Evolutionary conservation across 2,329 filamentous ascomycete genomes (phyloP).

Genomic region (Tolypocladium tropicale): DNA sequence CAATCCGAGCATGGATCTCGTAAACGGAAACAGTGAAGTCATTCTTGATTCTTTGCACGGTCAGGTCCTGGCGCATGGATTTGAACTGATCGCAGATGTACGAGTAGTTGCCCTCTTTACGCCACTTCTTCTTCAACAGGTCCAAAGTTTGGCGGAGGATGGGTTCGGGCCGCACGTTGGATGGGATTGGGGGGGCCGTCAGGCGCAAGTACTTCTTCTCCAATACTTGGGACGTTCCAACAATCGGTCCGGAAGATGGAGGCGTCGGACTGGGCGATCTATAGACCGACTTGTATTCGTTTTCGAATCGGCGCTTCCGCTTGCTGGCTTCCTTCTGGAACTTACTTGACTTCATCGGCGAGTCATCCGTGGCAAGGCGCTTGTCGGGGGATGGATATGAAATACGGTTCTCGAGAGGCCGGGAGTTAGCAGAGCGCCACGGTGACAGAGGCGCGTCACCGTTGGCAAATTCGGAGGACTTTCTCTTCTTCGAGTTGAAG

Average conservation of each 20-base stretch:
- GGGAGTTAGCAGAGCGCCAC: slow-evolving; percentile 63
- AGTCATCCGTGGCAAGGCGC: slow-evolving; percentile 33
- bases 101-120: slow-evolving; percentile 81
- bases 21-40: slow-evolving; percentile 95
- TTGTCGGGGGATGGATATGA: slow-evolving; percentile 43
- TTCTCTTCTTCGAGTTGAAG: slow-evolving; percentile 62
- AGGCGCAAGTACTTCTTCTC: slow-evolving; percentile 95
- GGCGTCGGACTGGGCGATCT: slow-evolving; percentile 47
- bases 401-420: slow-evolving; percentile 64
- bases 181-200: slow-evolving; percentile 79
- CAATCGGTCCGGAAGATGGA: slow-evolving; percentile 58
- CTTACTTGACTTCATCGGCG: slow-evolving; percentile 62
- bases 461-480: slow-evolving; percentile 56
- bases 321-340: slow-evolving; percentile 82
- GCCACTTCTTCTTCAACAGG: slow-evolving; percentile 89
- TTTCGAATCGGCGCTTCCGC: slow-evolving; percentile 79
- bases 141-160: slow-evolving; percentile 79
- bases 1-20: slow-evolving; percentile 94
- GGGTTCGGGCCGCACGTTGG: slow-evolving; percentile 74
- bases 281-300: slow-evolving; percentile 46
- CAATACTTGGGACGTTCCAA: slow-evolving; percentile 72
- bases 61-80: slow-evolving; percentile 93
- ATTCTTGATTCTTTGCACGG: slow-evolving; percentile 93
- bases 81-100: slow-evolving; percentile 99
- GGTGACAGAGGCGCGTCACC: slow-evolving; percentile 50